Conservation (phyloP, 352 stramenopile genomes). For the Globisporangium takayamanum region DNA sequence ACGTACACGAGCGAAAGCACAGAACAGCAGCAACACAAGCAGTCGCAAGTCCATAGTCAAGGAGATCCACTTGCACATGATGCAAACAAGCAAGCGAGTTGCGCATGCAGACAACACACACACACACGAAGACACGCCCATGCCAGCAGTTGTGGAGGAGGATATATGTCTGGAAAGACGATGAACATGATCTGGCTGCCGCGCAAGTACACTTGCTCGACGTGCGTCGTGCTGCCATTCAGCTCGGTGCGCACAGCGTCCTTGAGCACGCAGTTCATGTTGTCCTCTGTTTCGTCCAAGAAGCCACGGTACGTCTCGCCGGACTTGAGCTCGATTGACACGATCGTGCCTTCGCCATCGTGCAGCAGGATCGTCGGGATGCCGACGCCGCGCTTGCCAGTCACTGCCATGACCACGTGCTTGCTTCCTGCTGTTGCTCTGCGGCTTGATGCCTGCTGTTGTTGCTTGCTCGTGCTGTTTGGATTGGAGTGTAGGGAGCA, state of each 20-base stretch:
- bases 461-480: neutral
- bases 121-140: constrained; percentile 1
- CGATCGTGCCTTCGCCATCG: constrained; percentile 83
- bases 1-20: constrained; percentile 37
- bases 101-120: neutral
- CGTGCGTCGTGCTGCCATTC: constrained; percentile 69
- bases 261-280: constrained; percentile 89
- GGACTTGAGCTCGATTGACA: constrained; percentile 85
- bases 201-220: constrained; percentile 82
- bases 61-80: constrained; percentile 16
- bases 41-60: constrained; percentile 13
- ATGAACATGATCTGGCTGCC: constrained; percentile 87
- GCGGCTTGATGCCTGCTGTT: neutral
- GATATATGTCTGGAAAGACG: constrained; percentile 88
- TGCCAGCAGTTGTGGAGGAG: constrained; percentile 21
- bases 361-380: constrained; percentile 84
- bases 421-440: neutral
- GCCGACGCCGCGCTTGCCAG: constrained; percentile 76
- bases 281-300: constrained; percentile 85
- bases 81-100: constrained; percentile 14
- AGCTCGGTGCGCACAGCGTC: constrained; percentile 80
- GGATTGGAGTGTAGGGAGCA: too few species aligned
- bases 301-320: constrained; percentile 81
- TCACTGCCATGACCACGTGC: constrained; percentile 54
- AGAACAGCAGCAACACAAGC: neutral